Base-by-base conservation (phyloP, 2,329 filamentous ascomycete species). In the Fusarium virguliforme region DNA sequence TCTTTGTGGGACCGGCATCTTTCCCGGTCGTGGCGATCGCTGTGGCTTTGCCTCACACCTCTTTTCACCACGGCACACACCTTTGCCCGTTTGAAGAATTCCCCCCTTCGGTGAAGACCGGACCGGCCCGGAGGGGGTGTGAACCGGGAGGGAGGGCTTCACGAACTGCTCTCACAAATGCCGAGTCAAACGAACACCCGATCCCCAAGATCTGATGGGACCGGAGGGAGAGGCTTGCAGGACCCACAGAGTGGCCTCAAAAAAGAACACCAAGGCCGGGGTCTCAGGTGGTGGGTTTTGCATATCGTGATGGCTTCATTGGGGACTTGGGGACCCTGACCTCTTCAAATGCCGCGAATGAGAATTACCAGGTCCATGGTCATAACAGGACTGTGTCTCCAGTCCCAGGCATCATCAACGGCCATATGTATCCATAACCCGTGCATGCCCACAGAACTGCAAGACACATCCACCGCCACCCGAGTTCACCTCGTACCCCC, bases 1-100 rank as follows among this genome's bases (percentile, higher is more conserved):
- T 35, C 28, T 48, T 7, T 56, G 65, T 54, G 74, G 74, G 73
- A 54, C 74, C 74, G 74, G 74, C 64, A 70, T 64, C 61, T 28
- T 60, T 75, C 68, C 74, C 74, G 74, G 74, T 74, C 71, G 59
- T 67, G 67, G 67, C 67, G 64, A 68, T 59, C 51, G 18, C 30
- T 56, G 38, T 55, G 30, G 35, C 65, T 72, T 72, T 54, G 64
- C 60, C 35, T 60, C 41, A 66, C 68, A 57, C 61, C 61, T 66
- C 51, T 37, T 48, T 37, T 10, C 32, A 32, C 12, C 26, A 56
- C 34, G 9, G 34, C 22, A 53, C 48, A 59, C 46, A 22, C 37
- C 56, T 48, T 51, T 24, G 48, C 30, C 46, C 56, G 18, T 26
- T 54, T 3, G 4, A 30, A 26, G 10, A 40, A 35, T 18, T 50